These are phyloP conservation scores for Phylloporus arenicola DNA, from an alignment of 768 basidiomycete genomes.

Conservation along the genomic window DNA sequence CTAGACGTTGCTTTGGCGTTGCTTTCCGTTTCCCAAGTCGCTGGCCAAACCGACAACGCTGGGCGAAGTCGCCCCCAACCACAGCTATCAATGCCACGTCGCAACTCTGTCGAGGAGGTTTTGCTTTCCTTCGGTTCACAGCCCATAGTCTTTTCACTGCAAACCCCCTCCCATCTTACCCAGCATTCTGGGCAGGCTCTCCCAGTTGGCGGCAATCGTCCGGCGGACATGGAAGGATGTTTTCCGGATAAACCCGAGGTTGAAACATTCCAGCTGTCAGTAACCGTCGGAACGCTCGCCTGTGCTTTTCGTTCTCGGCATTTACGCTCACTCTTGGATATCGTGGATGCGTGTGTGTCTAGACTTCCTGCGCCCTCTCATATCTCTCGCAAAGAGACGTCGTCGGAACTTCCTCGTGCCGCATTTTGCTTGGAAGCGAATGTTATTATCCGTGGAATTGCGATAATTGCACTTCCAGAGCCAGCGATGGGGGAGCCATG, in stretches of 20 bases:
- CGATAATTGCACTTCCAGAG: slow-evolving; percentile 43
- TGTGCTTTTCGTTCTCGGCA: slow-evolving; percentile 55
- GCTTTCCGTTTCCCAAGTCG: background rate
- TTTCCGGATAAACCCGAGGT: slow-evolving; percentile 4
- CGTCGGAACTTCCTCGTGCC: slow-evolving; percentile 16
- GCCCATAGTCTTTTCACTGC: slow-evolving; percentile 53
- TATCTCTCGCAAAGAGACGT: slow-evolving; percentile 9
- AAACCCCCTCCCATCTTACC: slow-evolving; percentile 36
- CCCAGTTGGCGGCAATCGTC: slow-evolving; percentile 4
- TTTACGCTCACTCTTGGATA: slow-evolving; percentile 43
- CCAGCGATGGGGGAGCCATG: slow-evolving; percentile 3
- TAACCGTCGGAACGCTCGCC: slow-evolving; percentile 48
- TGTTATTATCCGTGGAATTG: slow-evolving; percentile 39
- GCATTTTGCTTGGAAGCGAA: slow-evolving; percentile 31
- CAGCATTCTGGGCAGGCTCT: slow-evolving; percentile 8
- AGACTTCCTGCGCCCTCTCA: slow-evolving; percentile 15
- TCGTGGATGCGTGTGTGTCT: slow-evolving; percentile 33
- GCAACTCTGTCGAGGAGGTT: slow-evolving; percentile 34
- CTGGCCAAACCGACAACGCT: background rate
- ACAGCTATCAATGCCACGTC: slow-evolving; percentile 5
- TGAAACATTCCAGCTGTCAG: slow-evolving; percentile 37
- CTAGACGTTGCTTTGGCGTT: background rate
- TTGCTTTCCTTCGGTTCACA: slow-evolving; percentile 60
- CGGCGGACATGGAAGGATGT: slow-evolving; percentile 3
- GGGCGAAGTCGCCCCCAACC: slow-evolving; percentile 4